Evolutionary conservation across 164 flowering plant species (phyloP).

Genomic region (Kingdonia uniflora): DNA sequence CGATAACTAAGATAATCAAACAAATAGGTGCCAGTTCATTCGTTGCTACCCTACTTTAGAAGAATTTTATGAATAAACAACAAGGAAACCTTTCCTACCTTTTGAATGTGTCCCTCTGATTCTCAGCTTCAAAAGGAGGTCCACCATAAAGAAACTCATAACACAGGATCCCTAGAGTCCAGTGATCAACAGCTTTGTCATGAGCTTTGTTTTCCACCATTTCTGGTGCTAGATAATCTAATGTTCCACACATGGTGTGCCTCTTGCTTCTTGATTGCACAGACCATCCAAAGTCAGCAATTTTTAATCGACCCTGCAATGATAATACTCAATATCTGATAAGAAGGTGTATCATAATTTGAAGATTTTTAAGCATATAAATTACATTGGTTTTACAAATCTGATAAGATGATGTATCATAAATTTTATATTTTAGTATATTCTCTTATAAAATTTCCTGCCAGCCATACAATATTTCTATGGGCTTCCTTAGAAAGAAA

Average conservation of each 20-base stretch:
- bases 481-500: too few relatives aligned
- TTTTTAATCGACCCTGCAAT: constrained; percentile 74
- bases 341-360: too few relatives aligned
- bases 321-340: background rate
- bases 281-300: constrained; percentile 99
- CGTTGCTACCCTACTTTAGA: too few relatives aligned
- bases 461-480: too few relatives aligned
- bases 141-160: constrained; percentile 86
- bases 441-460: too few relatives aligned
- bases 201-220: constrained; percentile 87
- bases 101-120: constrained; percentile 59
- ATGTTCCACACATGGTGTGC: constrained; percentile 87
- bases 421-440: too few relatives aligned
- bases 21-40: too few relatives aligned
- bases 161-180: constrained; percentile 91
- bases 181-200: constrained; percentile 83
- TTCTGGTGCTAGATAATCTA: constrained; percentile 95
- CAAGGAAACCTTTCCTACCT: constrained; percentile 29
- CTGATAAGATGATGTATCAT: too few relatives aligned
- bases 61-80: background rate
- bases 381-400: too few relatives aligned
- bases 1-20: too few relatives aligned
- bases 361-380: too few relatives aligned
- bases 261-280: constrained; percentile 78
- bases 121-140: constrained; percentile 93